phyloP scores from a whole-genome alignment of 2,329 filamentous ascomycete species.

The Arthrobotrys entomopaga region DNA sequence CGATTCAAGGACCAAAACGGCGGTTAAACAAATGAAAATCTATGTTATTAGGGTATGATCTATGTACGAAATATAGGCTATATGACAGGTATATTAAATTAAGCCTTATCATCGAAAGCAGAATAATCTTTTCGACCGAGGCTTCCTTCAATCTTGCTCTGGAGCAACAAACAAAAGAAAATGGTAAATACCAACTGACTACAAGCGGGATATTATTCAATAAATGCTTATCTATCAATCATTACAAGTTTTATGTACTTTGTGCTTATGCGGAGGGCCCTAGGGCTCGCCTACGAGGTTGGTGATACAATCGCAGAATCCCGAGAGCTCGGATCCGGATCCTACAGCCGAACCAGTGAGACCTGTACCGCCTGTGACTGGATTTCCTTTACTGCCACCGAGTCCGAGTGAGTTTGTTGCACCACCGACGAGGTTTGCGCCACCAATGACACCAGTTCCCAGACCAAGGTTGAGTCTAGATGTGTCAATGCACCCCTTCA shows the following conservation, averaged over 20 bases:
- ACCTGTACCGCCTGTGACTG: neutral
- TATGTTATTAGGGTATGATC: too few species aligned
- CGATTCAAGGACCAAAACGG: too few species aligned
- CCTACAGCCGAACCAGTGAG: neutral
- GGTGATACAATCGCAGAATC: neutral
- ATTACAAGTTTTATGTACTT: conserved; percentile 7
- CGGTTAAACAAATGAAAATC: too few species aligned
- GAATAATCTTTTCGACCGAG: too few species aligned
- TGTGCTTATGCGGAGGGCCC: neutral
- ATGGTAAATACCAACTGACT: neutral
- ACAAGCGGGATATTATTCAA: neutral
- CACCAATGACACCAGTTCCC: conserved; percentile 27
- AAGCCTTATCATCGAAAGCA: too few species aligned
- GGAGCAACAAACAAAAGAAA: neutral
- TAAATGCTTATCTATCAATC: conserved; percentile 8
- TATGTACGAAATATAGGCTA: too few species aligned
- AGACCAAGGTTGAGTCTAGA: conserved; percentile 22
- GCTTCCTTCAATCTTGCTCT: too few species aligned
- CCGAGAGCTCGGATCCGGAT: neutral
- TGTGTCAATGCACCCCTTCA: conserved; percentile 38
- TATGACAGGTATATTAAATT: too few species aligned
- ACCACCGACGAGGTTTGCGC: neutral
- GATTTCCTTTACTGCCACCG: neutral
- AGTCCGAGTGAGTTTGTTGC: neutral
- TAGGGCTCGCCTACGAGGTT: neutral